Evolutionary conservation across 768 basidiomycete genomes (phyloP).

Genomic region (Omphalotus guepiniiformis): DNA sequence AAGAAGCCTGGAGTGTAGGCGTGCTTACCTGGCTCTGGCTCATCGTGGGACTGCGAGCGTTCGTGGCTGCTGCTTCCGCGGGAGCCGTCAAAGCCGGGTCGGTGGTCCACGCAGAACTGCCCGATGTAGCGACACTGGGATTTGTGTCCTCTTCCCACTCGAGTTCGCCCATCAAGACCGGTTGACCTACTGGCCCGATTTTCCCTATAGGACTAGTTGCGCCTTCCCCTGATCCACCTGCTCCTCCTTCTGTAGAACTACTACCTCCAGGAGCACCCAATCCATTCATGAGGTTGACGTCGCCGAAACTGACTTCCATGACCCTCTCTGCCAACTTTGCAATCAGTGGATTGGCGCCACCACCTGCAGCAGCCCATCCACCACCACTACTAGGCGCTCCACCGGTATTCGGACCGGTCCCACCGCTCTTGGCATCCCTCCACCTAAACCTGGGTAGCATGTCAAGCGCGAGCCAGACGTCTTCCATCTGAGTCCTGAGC

Average conservation of each 20-base stretch:
- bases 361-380: conserved; percentile 73
- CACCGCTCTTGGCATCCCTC: conserved; percentile 77
- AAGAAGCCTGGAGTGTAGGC: conserved; percentile 32
- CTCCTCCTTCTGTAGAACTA: neutral
- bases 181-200: conserved; percentile 29
- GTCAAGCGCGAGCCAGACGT: conserved; percentile 83
- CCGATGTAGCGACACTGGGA: conserved; percentile 20
- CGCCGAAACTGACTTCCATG: conserved; percentile 67
- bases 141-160: conserved; percentile 48
- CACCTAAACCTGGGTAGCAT: conserved; percentile 88
- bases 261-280: conserved; percentile 20
- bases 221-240: neutral
- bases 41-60: conserved; percentile 8
- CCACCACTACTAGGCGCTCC: no score
- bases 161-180: conserved; percentile 46
- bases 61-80: conserved; percentile 9
- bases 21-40: conserved; percentile 39
- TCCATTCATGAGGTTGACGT: conserved; percentile 34
- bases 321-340: conserved; percentile 78
- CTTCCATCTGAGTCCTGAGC: conserved; percentile 47
- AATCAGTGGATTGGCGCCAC: conserved; percentile 73
- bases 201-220: conserved; percentile 2
- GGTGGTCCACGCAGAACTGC: conserved; percentile 9
- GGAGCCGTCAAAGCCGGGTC: no score
- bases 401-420: no score